Conservation (phyloP, 768 basidiomycete genomes). For the Arthromyces matolae region DNA sequence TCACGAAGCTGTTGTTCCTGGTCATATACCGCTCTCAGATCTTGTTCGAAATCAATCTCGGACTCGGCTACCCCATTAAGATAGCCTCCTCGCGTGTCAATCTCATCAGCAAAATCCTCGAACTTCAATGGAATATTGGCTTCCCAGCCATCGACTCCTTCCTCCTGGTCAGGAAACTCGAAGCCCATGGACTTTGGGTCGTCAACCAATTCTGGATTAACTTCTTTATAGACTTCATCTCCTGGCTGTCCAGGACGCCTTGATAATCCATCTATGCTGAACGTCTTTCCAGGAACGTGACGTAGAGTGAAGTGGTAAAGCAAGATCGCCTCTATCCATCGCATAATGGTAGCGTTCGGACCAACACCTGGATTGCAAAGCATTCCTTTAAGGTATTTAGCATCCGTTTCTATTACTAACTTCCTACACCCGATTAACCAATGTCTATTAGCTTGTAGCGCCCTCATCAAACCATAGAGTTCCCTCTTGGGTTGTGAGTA, state of each 20-base stretch:
- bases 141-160: background rate
- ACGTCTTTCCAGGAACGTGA: conserved; percentile 28
- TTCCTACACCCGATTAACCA: conserved; percentile 23
- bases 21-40: background rate
- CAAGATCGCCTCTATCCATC: conserved; percentile 39
- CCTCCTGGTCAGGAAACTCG: background rate
- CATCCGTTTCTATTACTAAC: conserved; percentile 21
- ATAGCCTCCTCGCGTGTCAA: background rate
- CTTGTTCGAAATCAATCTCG: background rate
- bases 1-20: too few species aligned
- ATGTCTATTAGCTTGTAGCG: conserved; percentile 10
- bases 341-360: conserved; percentile 34
- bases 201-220: background rate
- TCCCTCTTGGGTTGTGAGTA: conserved; percentile 27
- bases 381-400: conserved; percentile 30
- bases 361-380: conserved; percentile 34
- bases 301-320: conserved; percentile 33
- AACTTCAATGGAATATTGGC: background rate
- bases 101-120: background rate
- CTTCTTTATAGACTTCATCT: background rate
- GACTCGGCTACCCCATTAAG: background rate
- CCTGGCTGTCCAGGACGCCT: background rate
- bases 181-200: background rate
- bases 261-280: conserved; percentile 3
- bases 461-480: conserved; percentile 25